These are phyloP conservation scores for Ilyonectria robusta DNA, from an alignment of 2,329 filamentous ascomycete species.

Conservation along the genomic window DNA sequence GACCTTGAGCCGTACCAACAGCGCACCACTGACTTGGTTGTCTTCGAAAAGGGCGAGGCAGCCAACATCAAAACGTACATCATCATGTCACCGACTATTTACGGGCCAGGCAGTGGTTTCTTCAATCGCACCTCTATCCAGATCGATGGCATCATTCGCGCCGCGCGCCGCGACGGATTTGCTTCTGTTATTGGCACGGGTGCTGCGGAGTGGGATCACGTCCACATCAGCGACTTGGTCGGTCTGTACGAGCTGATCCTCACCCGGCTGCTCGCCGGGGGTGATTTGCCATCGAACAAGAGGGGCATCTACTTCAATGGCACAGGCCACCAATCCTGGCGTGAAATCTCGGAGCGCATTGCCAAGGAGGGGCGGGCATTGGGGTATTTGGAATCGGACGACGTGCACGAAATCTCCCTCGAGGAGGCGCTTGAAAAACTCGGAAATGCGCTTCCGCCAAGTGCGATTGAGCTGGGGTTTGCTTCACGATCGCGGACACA, in stretches of 20 bases:
- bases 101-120: slow-evolving; percentile 58
- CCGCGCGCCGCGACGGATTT: slow-evolving; percentile 44
- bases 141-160: slow-evolving; percentile 51
- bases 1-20: slow-evolving; percentile 55
- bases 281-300: slow-evolving; percentile 53
- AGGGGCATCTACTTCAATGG: slow-evolving; percentile 60
- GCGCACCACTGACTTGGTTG: slow-evolving; percentile 60
- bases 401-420: slow-evolving; percentile 47
- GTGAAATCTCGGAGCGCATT: slow-evolving; percentile 53
- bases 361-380: slow-evolving; percentile 50
- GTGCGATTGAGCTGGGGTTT: slow-evolving; percentile 51
- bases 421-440: slow-evolving; percentile 42
- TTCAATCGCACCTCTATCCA: slow-evolving; percentile 59
- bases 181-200: slow-evolving; percentile 54
- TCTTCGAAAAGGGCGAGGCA: slow-evolving; percentile 56
- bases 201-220: slow-evolving; percentile 56
- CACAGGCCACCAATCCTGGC: slow-evolving; percentile 58
- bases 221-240: slow-evolving; percentile 61
- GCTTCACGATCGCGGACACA: slow-evolving; percentile 45
- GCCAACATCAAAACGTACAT: slow-evolving; percentile 60
- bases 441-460: slow-evolving; percentile 37
- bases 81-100: slow-evolving; percentile 64
- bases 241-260: slow-evolving; percentile 58
- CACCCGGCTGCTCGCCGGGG: slow-evolving; percentile 48
- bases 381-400: slow-evolving; percentile 48